Evolutionary conservation across 495 filamentous ascomycete species (phyloP), one percentile per base, ranked within the genome.

Genomic region (Parathielavia hyrcaniae): DNA sequence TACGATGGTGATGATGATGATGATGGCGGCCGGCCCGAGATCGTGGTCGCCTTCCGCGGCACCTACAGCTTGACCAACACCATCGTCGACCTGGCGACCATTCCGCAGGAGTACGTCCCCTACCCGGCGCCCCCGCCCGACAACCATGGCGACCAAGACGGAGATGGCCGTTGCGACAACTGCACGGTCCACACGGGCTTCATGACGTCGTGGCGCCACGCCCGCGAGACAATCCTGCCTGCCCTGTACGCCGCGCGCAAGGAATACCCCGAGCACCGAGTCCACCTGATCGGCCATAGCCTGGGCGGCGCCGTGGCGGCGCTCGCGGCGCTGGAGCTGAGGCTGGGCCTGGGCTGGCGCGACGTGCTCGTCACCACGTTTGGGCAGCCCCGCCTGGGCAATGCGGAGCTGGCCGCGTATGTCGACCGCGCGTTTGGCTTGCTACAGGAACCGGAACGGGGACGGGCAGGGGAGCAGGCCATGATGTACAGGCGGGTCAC

Each of bases 111-210:
- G 64, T 98, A 97, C 67, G 81, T 89, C 2, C 91, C 93, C 0
- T 98, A 96, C 66, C 86, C 87, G 2, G 79, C 78, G 5, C 61
- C 65, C 30, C 46, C 50, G 13, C 69, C 71, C 10, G 70, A 74
- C 7, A 40, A 50, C 30, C n/a, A n/a, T n/a, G 43, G 32, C 0
- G 50, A 49, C 17, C 41, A 17, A 17, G 46, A 53, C n/a, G 36
- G 20, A 1, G 57, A 60, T 19, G 32, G 40, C 39, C 73, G 74
- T 57, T 98, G 93, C 67, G 68, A 71, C 1, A 87, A 92, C 64
- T 98, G 93, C 71, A 93, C 86, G 16, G 95, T 97, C 14, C 93
- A 98, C 68, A 83, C 83, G 26, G 93, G 93, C 16, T 98, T 98
- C 72, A 81, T 90, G 68, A 75, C 77, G 22, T 89, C 89, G 8